These are phyloP conservation scores for Penicillium desertorum DNA, from an alignment of 495 filamentous ascomycete species.

Conservation along the genomic window DNA sequence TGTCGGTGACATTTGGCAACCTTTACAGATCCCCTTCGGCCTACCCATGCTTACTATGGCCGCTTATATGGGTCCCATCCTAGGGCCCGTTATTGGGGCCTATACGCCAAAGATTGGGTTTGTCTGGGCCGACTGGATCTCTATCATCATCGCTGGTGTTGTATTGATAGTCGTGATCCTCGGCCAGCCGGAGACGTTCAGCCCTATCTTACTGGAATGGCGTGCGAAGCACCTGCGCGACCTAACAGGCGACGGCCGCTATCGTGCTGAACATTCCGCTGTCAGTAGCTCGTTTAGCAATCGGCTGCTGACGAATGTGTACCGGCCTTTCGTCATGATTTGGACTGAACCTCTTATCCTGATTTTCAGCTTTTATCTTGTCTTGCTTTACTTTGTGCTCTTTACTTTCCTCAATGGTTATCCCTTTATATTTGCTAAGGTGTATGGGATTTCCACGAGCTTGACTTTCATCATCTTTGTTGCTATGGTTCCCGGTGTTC, in stretches of 20 bases:
- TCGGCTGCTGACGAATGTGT: neutral
- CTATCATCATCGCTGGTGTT: conserved; percentile 41
- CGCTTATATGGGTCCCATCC: conserved; percentile 39
- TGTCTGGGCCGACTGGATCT: conserved; percentile 49
- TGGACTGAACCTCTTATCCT: conserved; percentile 11
- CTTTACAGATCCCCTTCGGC: conserved; percentile 40
- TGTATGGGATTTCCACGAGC: neutral
- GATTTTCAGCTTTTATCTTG: conserved; percentile 12
- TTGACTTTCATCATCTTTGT: neutral
- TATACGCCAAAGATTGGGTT: conserved; percentile 43
- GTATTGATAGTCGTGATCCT: conserved; percentile 37
- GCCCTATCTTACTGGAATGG: conserved; percentile 47
- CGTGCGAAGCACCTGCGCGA: conserved; percentile 43
- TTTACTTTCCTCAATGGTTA: conserved; percentile 15
- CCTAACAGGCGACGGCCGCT: neutral
- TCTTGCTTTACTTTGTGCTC: conserved; percentile 14
- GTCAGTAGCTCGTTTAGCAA: neutral
- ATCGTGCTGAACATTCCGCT: neutral
- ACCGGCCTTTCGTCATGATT: neutral
- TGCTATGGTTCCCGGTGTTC: neutral
- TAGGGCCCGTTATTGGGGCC: conserved; percentile 45
- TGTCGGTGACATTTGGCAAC: conserved; percentile 45
- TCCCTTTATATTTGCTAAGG: conserved; percentile 12
- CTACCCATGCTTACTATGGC: conserved; percentile 43
- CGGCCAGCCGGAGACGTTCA: conserved; percentile 48